Evolutionary conservation across 495 filamentous ascomycete species (phyloP), one percentile per base, ranked within the genome.

Genomic region (Lophium mytilinum): DNA sequence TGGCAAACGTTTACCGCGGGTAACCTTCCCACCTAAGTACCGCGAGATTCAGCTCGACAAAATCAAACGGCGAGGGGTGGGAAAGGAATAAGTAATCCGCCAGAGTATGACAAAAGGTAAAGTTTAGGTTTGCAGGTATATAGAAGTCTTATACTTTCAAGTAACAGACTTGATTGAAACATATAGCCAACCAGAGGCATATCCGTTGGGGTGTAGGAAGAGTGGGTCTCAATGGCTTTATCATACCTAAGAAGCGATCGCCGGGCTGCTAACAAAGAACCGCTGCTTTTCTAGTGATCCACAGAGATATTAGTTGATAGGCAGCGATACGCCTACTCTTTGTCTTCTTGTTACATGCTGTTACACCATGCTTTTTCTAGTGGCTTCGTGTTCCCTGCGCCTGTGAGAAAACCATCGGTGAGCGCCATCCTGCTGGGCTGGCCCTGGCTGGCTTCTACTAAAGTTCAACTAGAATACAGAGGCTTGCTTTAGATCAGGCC

Each of bases 1-100:
- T 54, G 47, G 56, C 56, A 48, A 52, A 60, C 17, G 61, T 64
- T 64, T 60, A 14, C 61, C 61, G 61, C 40, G 14, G 42, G 34
- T 9, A 36, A 47, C 37, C 12, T 40, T 34, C 37, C n/a, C 41
- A 54, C 60, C 60, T 6, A 62, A 62, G 60, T 24, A 33, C 37
- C 24, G 61, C 54, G 52, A 53, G 56, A 60, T 58, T 42, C 42
- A 19, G 33, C 2, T 54, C 50, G 17, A 42, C 14, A 18, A 18
- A 18, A 1, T 42, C 14, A 42, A 8, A 1, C 4, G 8, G 14
- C 40, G 17, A 18, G 14, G 40, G 17, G 40, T 4, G 14, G 40
- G 2, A n/a, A 42, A 42, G 40, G 8, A 42, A 18, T 42, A n/a
- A 18, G 14, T 42, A 18, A 18, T 18, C 17, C 14, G 40, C 17